A percentile compares a stretch with the other conserved stretches of the same genome.
Conservation (phyloP, 176 grass and related monocot species). For the Phyllostachys edulis region DNA sequence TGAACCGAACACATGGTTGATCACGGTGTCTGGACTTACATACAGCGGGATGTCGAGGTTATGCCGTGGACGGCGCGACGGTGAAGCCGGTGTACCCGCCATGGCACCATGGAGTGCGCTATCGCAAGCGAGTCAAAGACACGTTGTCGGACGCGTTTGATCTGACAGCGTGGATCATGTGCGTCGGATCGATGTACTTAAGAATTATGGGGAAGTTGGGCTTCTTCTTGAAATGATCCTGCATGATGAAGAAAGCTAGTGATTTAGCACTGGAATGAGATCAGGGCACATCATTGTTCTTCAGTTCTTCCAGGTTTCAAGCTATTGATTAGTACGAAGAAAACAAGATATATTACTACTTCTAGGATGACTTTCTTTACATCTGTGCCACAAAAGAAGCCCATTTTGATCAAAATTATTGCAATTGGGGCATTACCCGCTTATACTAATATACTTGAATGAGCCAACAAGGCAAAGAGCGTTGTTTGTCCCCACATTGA, state of each 20-base stretch:
- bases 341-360: not conserved
- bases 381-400: not conserved
- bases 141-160: slow-evolving; percentile 94
- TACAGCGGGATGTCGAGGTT: slow-evolving; percentile 90
- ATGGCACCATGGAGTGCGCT: slow-evolving; percentile 86
- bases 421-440: too few relatives aligned
- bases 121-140: slow-evolving; percentile 76
- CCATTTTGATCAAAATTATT: not conserved
- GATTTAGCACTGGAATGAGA: slow-evolving; percentile 29
- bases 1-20: not conserved
- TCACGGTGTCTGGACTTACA: slow-evolving; percentile 46
- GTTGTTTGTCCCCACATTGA: too few relatives aligned
- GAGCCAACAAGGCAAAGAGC: too few relatives aligned
- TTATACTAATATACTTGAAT: too few relatives aligned
- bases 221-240: slow-evolving; percentile 83
- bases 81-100: slow-evolving; percentile 93
- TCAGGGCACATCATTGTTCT: not conserved
- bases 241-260: slow-evolving; percentile 16
- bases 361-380: not conserved
- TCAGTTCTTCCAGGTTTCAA: not conserved
- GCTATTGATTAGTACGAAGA: not conserved
- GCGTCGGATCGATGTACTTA: slow-evolving; percentile 91
- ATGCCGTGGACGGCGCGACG: slow-evolving; percentile 73
- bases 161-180: slow-evolving; percentile 84
- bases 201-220: slow-evolving; percentile 75